Base-by-base conservation (phyloP, 495 filamentous ascomycete genomes). In the Penicillium lagena region DNA sequence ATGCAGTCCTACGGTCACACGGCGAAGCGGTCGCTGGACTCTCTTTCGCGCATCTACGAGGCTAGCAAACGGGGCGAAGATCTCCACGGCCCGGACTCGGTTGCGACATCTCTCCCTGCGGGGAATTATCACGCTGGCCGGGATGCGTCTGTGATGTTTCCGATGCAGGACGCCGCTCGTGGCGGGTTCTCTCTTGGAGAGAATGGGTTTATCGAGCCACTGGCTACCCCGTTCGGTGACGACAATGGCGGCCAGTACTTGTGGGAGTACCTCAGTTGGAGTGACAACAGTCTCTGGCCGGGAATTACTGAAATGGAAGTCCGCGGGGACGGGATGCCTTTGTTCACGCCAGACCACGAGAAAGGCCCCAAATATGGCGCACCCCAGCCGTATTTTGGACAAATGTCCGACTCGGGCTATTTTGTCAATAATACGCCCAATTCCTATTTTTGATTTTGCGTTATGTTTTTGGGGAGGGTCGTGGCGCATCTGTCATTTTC, bases 1-100 rank as follows among this genome's bases (percentile, higher is more conserved):
- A 80, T 87, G 74, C 72, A 81, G 47, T 75, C 79, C 42, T 88
- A 78, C 74, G 85, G 81, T 12, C 76, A 86, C 27, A 82, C 84
- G 1, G 86, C 86, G 0, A 79, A 81, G 51, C 75, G 83, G 27
- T 83, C 78, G 28, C 66, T 80, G 30, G 83, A 87, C 58, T 81
- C 85, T 11, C 73, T 90, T 32, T 73, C 74, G 49, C 73, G 79
- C 46, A 83, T 90, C 58, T 83, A 82, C 54, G 82, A 86, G 52
- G 83, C 85, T 22, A 70, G 65, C 33, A 67, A 69, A 45, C 52
- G 63, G 2, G 60, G 60, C 9, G 49, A 62, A 7, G 48, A 53
- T 7, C 29, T 59, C 12, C 6, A 27, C 2, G 43, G 42, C 1
- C 35, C 36, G 28, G 55, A 15, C 11, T 47, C 17, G 42, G 36